These are phyloP conservation scores for Panaeolus cyanescens DNA, from an alignment of 768 basidiomycete genomes.

Conservation along the genomic window DNA sequence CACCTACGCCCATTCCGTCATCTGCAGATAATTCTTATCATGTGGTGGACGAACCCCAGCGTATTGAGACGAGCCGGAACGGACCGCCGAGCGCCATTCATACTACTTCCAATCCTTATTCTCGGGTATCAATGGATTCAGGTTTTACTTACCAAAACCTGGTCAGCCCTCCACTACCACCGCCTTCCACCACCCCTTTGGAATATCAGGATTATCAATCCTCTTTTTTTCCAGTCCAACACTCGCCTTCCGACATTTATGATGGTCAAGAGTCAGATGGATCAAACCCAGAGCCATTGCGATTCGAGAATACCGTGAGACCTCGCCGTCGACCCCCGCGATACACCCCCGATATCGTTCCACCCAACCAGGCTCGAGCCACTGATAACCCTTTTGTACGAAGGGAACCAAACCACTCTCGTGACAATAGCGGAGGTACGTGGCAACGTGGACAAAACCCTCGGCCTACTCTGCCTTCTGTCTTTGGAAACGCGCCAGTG, in stretches of 20 bases:
- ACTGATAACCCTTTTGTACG: background rate
- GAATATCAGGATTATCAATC: background rate
- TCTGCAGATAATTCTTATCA: background rate
- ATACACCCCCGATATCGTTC: background rate
- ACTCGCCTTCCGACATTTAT: background rate
- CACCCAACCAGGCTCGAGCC: background rate
- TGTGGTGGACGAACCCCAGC: background rate
- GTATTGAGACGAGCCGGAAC: background rate
- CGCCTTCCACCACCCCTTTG: background rate
- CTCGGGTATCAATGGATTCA: background rate
- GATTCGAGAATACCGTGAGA: background rate
- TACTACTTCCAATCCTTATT: background rate
- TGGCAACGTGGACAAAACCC: background rate
- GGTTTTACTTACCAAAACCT: background rate
- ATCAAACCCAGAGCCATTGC: background rate
- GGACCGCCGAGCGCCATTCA: background rate
- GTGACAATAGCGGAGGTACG: background rate
- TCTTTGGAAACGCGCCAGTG: constrained; percentile 12
- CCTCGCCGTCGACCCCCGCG: background rate
- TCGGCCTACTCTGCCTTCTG: background rate
- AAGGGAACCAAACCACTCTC: background rate
- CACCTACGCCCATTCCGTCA: background rate
- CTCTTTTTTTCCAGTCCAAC: background rate
- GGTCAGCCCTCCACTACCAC: background rate
- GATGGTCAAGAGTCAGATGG: background rate